Evolutionary conservation across 768 basidiomycete species (phyloP).

Genomic region (Paxillus rubicundulus): DNA sequence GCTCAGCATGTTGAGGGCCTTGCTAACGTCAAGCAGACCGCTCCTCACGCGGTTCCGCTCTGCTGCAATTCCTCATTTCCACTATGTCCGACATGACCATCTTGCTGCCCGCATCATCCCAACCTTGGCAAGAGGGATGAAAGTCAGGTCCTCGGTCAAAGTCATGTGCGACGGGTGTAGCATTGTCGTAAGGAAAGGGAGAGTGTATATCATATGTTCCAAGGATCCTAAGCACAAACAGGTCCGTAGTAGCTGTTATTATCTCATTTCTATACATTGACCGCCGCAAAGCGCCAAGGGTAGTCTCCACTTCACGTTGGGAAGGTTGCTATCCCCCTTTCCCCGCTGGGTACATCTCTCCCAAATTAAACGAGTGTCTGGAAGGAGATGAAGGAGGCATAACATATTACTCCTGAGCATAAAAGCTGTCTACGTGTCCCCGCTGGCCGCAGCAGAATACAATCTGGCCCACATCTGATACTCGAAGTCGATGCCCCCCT

Average conservation of each 20-base stretch:
- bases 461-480: constrained; percentile 92
- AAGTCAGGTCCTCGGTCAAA: constrained; percentile 94
- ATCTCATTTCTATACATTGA: constrained; percentile 10
- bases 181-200: constrained; percentile 84
- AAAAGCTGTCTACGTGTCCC: constrained; percentile 1
- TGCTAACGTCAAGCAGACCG: constrained; percentile 62
- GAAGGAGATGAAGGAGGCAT: neutral
- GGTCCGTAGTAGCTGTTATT: constrained; percentile 43
- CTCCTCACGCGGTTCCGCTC: constrained; percentile 52
- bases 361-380: neutral
- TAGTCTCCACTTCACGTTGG: constrained; percentile 27
- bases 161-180: constrained; percentile 92
- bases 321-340: neutral
- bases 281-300: constrained; percentile 58
- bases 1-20: constrained; percentile 55
- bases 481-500: constrained; percentile 82
- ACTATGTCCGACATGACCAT: constrained; percentile 33
- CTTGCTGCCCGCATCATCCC: constrained; percentile 24
- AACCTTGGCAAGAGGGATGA: constrained; percentile 75
- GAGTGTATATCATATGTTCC: constrained; percentile 88
- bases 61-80: constrained; percentile 32
- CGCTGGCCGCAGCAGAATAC: neutral
- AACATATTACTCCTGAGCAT: constrained; percentile 1
- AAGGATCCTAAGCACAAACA: constrained; percentile 98
- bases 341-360: neutral